These are phyloP conservation scores for Gossypium trilobum DNA, from an alignment of 441 rosid species.

Conservation along the genomic window DNA sequence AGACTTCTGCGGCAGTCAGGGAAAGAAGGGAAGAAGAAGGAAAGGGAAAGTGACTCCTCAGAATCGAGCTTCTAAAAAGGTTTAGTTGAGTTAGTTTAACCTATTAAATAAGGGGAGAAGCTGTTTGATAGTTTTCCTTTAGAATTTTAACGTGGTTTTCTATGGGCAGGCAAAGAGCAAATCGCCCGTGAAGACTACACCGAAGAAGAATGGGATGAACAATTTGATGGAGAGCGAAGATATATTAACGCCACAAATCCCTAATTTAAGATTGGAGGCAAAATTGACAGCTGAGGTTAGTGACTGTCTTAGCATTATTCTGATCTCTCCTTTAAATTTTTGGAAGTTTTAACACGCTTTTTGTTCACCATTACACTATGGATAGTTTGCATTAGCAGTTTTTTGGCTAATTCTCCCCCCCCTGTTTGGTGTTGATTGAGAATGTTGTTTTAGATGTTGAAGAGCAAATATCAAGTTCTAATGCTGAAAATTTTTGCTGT, in stretches of 20 bases:
- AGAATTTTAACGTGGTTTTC: background rate
- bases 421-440: background rate
- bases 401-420: background rate
- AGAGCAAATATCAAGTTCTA: background rate
- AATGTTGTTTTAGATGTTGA: conserved; percentile 1
- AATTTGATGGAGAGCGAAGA: conserved; percentile 18
- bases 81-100: conserved; percentile 13
- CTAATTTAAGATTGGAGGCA: conserved; percentile 73
- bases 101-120: background rate
- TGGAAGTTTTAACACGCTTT: background rate
- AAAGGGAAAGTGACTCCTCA: conserved; percentile 43
- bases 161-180: conserved; percentile 28
- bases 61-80: conserved; percentile 42
- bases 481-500: background rate
- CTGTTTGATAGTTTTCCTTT: background rate
- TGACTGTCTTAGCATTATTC: background rate
- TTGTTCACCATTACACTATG: background rate
- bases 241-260: conserved; percentile 33
- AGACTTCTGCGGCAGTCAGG: conserved; percentile 44
- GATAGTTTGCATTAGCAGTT: background rate
- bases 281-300: conserved; percentile 64
- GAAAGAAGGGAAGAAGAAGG: conserved; percentile 35
- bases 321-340: background rate
- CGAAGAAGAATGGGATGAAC: conserved; percentile 35
- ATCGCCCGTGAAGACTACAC: conserved; percentile 36